Conservation (phyloP, 371 early-diverging fungal genomes). For the Mucor ambiguus region DNA sequence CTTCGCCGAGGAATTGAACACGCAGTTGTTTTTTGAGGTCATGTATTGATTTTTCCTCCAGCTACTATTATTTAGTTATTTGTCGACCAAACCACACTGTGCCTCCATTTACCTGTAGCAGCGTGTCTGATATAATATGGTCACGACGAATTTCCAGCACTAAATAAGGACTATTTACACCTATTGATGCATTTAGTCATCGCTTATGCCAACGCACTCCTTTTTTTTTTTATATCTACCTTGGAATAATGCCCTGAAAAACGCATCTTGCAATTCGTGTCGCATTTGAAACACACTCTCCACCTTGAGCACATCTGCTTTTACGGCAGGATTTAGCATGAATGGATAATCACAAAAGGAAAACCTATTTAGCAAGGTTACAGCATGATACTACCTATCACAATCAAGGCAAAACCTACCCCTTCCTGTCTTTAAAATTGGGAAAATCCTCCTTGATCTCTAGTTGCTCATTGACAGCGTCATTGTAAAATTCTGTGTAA, state of each 20-base stretch:
- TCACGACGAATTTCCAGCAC: conserved; percentile 83
- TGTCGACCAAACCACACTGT: background rate
- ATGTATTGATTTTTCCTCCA: conserved; percentile 73
- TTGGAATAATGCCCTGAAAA: conserved; percentile 86
- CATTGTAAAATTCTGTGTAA: conserved; percentile 74
- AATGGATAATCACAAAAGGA: conserved; percentile 84
- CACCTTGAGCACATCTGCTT: conserved; percentile 79
- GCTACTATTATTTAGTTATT: conserved; percentile 37
- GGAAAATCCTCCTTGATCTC: conserved; percentile 86
- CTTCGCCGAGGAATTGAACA: conserved; percentile 89
- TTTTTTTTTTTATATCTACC: too few relatives aligned
- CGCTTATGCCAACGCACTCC: background rate
- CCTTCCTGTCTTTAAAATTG: conserved; percentile 70
- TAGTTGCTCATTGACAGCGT: conserved; percentile 70
- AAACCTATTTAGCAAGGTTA: conserved; percentile 40
- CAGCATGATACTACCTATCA: background rate
- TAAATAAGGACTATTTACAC: conserved; percentile 87
- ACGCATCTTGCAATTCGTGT: conserved; percentile 69
- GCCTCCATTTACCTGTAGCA: conserved; percentile 55
- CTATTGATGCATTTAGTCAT: conserved; percentile 33
- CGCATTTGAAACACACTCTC: conserved; percentile 85
- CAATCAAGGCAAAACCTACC: conserved; percentile 28
- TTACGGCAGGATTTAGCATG: conserved; percentile 75
- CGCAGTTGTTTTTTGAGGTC: conserved; percentile 90
- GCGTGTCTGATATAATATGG: conserved; percentile 75